Conservation (phyloP, 2,329 filamentous ascomycete species). For the Westerdykella ornata region DNA sequence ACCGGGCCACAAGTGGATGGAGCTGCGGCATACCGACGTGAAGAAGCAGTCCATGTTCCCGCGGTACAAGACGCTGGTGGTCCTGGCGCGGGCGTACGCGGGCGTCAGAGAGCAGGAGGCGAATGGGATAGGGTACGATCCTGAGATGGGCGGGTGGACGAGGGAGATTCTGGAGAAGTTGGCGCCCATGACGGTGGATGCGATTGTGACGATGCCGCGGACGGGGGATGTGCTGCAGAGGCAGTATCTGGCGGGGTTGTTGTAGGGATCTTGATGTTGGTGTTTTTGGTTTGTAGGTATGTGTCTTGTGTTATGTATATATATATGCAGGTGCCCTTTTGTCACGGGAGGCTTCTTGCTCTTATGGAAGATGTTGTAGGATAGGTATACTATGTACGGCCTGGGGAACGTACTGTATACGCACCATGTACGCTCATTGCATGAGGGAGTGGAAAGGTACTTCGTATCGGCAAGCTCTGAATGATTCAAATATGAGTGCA, state of each 20-base stretch:
- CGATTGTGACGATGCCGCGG: conserved; percentile 42
- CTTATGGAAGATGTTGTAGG: too few species aligned
- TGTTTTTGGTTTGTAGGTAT: too few species aligned
- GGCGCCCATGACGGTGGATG: conserved; percentile 37
- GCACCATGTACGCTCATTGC: too few species aligned
- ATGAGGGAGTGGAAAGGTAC: too few species aligned
- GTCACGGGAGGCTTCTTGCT: too few species aligned
- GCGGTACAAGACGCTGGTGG: conserved; percentile 40
- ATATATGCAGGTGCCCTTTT: too few species aligned
- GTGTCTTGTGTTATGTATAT: too few species aligned
- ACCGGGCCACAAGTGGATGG: conserved; percentile 23
- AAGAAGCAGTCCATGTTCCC: conserved; percentile 29
- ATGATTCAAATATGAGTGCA: too few species aligned
- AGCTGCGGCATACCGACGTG: conserved; percentile 23
- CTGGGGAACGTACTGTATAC: too few species aligned
- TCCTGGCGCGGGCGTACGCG: conserved; percentile 36
- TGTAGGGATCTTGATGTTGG: too few species aligned
- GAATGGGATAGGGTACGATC: conserved; percentile 21
- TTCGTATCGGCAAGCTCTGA: too few species aligned
- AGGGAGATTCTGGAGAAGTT: conserved; percentile 27
- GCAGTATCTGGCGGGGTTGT: conserved; percentile 14
- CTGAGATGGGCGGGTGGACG: conserved; percentile 14
- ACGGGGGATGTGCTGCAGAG: conserved; percentile 29
- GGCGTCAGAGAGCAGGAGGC: conserved; percentile 32
- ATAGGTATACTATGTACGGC: too few species aligned